Base-by-base conservation (phyloP, 768 basidiomycete genomes). In the Russula lepida region DNA sequence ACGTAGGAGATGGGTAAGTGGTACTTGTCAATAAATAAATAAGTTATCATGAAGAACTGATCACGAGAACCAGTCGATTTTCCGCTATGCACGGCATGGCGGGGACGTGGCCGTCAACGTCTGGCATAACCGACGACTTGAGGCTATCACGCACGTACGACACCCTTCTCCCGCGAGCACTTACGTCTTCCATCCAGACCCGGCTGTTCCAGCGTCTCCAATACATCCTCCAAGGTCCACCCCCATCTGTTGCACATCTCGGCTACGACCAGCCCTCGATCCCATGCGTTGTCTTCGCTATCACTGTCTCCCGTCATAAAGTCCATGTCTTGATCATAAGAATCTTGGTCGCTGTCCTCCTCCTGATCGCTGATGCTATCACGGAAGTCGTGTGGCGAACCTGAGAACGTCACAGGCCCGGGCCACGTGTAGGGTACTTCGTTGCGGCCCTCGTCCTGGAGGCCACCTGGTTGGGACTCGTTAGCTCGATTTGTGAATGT, bases 21-120 rank as follows among this genome's bases (percentile, higher is more conserved):
- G 4, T 58, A 35, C n/a, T 28, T 1, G 43, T 47, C 52, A 56
- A 54, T 58, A 58, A 54, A 39, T 58, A 41, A 49, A 63, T 63
- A 63, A 63, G 51, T 63, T 63, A 63, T 58, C 51, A 21, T 63
- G 57, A 27, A 58, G 57, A 27, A 58, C 46, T 63, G 46, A 63
- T 62, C 41, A 57, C 54, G 56, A 30, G 52, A 54, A 37, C 47
- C 49, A 58, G 62, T 63, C 62, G 62, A 58, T 62, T 63, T 63
- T 63, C 62, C 62, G 62, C 62, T 53, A 63, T 63, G 62, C 57
- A 53, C 62, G 62, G 62, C 62, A 63, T 48, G 57, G 56, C 57
- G 46, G 49, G 46, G 46, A 28, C 57, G 54, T 43, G 44, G 28
- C 57, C 49, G 44, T 63, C 62, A 54, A 63, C 39, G 56, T 48